Base-by-base conservation (phyloP, 768 basidiomycete genomes). In the Peribolospora kevripleyi region DNA sequence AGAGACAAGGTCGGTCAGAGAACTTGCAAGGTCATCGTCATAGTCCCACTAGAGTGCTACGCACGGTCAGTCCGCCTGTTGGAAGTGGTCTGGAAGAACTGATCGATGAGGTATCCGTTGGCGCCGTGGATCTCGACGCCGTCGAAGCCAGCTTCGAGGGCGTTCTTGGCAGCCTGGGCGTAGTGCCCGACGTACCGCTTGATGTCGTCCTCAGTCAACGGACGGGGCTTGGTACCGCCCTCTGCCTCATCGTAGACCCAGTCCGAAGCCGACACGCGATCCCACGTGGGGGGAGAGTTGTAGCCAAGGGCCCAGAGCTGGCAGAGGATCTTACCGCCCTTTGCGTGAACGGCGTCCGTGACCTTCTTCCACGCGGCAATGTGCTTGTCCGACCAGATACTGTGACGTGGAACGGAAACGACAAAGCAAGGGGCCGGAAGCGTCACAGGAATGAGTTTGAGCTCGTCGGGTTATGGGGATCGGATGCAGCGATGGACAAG, bases 111-210 rank as follows among this genome's bases (percentile, higher is more conserved):
- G 10, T 60, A 61, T 46, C 55, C 55, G 55, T 58, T 86, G 72
- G 64, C 62, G 5, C 60, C 59, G 57, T 70, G 69, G 39, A 69
- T 58, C 66, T 79, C 76, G 4, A 76, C 69, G 10, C 80, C 82
- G 57, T 83, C 81, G 58, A 82, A 82, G 0, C 78, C 80, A 38
- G 80, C 79, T 49, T 70, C 61, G 6, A 79, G 68, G 8, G 76
- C 76, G 54, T 76, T 76, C 38, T 67, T 67, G 3, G 80, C 78
- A 2, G 76, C 77, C 10, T 69, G 66, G 5, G 70, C 74, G 59
- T 74, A 81, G 8, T 64, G 59, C 13, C 65, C 62, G n/a, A 75
- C 61, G 53, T 73, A 58, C 5, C 62, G 59, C 50, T 63, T 60
- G 25, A 75, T 74, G 55, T 76, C 73, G 4, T 69, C 66, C 13